A percentile compares a stretch with the other conserved stretches of the same genome.
These are phyloP conservation scores for Anisodus acutangulus DNA, from an alignment of 257 asterid species.

Conservation along the genomic window DNA sequence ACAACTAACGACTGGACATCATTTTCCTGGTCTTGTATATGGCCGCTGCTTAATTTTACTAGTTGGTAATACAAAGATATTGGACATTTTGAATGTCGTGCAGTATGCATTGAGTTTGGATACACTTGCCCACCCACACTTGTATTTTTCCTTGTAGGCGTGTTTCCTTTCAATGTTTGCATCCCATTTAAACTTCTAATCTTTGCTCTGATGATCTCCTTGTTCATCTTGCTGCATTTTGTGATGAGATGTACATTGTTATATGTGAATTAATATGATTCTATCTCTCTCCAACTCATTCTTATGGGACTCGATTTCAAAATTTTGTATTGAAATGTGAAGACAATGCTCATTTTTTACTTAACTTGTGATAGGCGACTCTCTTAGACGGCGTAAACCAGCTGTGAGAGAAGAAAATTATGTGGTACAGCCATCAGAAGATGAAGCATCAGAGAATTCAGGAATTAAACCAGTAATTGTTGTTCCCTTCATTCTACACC, in stretches of 20 bases:
- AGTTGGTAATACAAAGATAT: background rate
- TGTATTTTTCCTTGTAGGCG: background rate
- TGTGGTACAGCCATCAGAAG: conserved; percentile 42
- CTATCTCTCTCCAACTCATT: background rate
- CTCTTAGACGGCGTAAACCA: conserved; percentile 56
- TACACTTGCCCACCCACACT: background rate
- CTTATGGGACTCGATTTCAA: background rate
- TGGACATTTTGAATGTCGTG: background rate
- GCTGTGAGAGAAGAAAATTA: conserved; percentile 38
- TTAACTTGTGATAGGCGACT: conserved; percentile 29
- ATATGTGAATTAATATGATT: conserved; percentile 16
- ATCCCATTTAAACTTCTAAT: background rate
- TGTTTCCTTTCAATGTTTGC: background rate
- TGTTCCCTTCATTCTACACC: conserved; percentile 82
- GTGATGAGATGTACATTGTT: conserved; percentile 26
- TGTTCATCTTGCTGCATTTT: conserved; percentile 29
- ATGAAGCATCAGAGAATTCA: conserved; percentile 36
- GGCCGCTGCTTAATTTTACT: background rate
- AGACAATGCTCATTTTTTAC: background rate
- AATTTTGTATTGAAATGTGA: conserved; percentile 17
- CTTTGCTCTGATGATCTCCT: background rate
- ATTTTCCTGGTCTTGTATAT: background rate
- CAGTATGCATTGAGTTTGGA: background rate
- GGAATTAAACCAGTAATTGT: conserved; percentile 51
- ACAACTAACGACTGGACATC: background rate